Base-by-base conservation (phyloP, 805 yeast genomes). In the Cephaloascus fragrans region DNA sequence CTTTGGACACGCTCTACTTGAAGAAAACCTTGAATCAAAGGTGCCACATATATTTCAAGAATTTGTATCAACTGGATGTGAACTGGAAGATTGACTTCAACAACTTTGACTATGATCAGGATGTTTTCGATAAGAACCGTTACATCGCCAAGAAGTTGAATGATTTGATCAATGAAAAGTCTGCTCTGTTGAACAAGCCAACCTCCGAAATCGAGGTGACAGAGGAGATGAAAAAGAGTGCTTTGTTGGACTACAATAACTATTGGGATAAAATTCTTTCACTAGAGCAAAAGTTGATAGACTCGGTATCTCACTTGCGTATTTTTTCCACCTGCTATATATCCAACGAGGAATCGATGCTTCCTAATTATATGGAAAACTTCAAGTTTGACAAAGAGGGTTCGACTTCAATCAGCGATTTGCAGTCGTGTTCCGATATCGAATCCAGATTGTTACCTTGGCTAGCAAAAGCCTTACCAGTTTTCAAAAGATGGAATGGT, bases 371-470 rank as follows among this genome's bases (percentile, higher is more conserved):
- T 23, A 23, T 8, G 6, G 10, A 23, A 23, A 23, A 23, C 12
- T 23, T 23, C 28, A 23, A 23, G 12, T 23, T 8, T 23, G 12
- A 23, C 12, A 23, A 23, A 8, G 28, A 23, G 6, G 28, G 6
- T 12, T 23, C 28, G 6, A 12, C 6, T 23, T 23, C 28, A 6
- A 23, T 23, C 15, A 36, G 4, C 14, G n/a, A 12, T 40, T 37
- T 41, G 44, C 12, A 42, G n/a, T 37, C 49, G 14, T 61, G 68
- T 41, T 45, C 47, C 26, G 58, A 58, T 32, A 46, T 62, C 16
- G 73, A 69, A 46, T 43, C 53, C 23, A 52, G 63, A 43, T 44
- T 69, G 4, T 68, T 66, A 50, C 67, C 62, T 26, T 69, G 66
- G 61, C 46, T 69, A 36, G 57, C 72, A 2, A 52, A 56, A 39